Evolutionary conservation across 2,329 filamentous ascomycete genomes (phyloP), one percentile per base, ranked within the genome.

Genomic region (Fusarium torulosum): DNA sequence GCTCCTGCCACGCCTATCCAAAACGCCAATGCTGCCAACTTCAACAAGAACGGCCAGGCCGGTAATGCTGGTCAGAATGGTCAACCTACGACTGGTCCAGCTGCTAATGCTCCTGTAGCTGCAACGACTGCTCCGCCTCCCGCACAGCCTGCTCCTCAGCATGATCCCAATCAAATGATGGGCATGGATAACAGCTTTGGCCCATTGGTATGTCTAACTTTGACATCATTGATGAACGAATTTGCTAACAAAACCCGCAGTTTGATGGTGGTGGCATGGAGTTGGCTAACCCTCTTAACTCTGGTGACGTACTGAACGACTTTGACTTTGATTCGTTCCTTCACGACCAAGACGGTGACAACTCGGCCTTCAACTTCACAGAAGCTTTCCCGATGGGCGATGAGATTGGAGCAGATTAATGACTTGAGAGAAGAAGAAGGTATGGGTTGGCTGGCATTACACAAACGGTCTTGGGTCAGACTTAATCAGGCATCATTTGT

Each of bases 321-420:
- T 91, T 91, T 71, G 88, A 91, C 65, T 83, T 91, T 69, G 88
- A 91, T 75, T 89, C 88, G 3, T 91, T 91, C 80, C 79, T 91
- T 9, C 87, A 90, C 66, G 83, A 85, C 60, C 80, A 82, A 62
- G 84, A 84, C 45, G 80, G 78, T 33, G 83, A 82, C 40, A 79
- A 80, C 41, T 76, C 78, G 42, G 76, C 74, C 6, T 90, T 90
- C 65, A 85, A 86, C 76, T 90, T 90, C 71, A 76, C 81, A 17
- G 78, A 79, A 23, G 75, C 78, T 44, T 87, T 88, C 72, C 75
- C 75, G n/a, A 85, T 89, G 79, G 81, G 81, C 40, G 80, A 83
- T 55, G 86, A 88, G 74, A 88, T 90, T 72, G 83, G 84, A 53
- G 84, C 86, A 65, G 86, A 89, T 45, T 89, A 79, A 76, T 57